These are phyloP conservation scores for Chlorella sorokiniana DNA, from an alignment of 139 green algal genomes.

Conservation along the genomic window DNA sequence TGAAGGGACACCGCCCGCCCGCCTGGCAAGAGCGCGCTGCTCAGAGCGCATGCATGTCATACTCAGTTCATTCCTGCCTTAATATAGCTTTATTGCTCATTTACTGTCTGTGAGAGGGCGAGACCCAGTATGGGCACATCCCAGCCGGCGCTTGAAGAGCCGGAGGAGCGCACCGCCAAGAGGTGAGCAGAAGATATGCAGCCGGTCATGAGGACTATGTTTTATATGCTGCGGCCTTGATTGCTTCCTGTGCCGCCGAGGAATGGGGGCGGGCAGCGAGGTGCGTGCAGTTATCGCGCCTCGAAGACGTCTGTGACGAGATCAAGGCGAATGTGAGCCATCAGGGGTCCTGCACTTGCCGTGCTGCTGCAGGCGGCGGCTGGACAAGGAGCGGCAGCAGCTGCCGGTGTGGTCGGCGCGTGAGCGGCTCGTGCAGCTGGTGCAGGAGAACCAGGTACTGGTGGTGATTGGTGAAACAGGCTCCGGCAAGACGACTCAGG, in stretches of 20 bases:
- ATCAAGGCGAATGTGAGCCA: too few relatives aligned
- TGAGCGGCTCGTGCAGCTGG: slow-evolving; percentile 61
- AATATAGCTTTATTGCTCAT: too few relatives aligned
- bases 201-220: not conserved
- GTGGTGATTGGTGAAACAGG: slow-evolving; percentile 86
- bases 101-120: too few relatives aligned
- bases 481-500: slow-evolving; percentile 85
- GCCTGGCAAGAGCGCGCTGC: too few relatives aligned
- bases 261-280: too few relatives aligned
- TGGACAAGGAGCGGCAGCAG: slow-evolving; percentile 50
- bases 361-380: slow-evolving; percentile 12
- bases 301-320: too few relatives aligned
- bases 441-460: slow-evolving; percentile 55
- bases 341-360: not conserved
- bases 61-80: too few relatives aligned
- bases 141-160: not conserved
- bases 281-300: too few relatives aligned
- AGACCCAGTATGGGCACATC: too few relatives aligned
- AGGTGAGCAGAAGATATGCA: not conserved
- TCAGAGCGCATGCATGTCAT: too few relatives aligned
- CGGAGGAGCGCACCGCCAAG: not conserved
- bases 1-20: too few relatives aligned
- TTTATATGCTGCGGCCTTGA: not conserved
- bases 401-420: slow-evolving; percentile 71
- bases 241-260: too few relatives aligned